phyloP scores from a whole-genome alignment of 2,329 filamentous ascomycete species.

The Chaetomium sp. region DNA sequence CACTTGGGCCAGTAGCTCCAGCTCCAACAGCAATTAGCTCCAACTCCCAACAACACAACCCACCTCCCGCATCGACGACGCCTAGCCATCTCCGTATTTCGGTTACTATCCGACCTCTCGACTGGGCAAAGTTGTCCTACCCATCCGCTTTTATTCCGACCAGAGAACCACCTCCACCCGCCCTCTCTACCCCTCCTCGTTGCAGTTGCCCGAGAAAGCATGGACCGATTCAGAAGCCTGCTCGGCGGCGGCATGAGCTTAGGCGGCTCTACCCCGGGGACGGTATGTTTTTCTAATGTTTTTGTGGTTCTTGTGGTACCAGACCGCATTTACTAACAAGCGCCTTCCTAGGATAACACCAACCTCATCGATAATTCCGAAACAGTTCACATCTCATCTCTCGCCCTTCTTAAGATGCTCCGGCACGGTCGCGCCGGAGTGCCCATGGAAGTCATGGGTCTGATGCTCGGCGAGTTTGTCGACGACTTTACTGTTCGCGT shows the following conservation, averaged over 20 bases:
- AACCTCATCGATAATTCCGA: constrained; percentile 98
- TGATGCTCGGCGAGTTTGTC: constrained; percentile 98
- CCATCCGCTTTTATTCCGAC: neutral
- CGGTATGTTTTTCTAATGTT: constrained; percentile 51
- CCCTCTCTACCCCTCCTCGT: neutral
- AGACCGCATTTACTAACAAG: constrained; percentile 12
- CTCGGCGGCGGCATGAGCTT: constrained; percentile 74
- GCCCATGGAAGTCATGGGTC: constrained; percentile 99
- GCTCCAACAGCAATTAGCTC: constrained; percentile 15
- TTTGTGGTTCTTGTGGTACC: constrained; percentile 5
- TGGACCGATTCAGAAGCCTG: constrained; percentile 93
- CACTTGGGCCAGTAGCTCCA: constrained; percentile 26
- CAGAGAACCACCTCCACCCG: constrained; percentile 8
- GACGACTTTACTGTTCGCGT: constrained; percentile 99
- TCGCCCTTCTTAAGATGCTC: constrained; percentile 97
- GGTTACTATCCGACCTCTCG: neutral
- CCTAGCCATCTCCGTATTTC: neutral
- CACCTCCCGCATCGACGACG: neutral
- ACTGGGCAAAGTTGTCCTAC: neutral
- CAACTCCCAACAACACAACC: constrained; percentile 18
- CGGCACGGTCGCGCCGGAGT: constrained; percentile 96
- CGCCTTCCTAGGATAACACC: constrained; percentile 69
- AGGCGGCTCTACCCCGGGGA: constrained; percentile 58
- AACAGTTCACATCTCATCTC: constrained; percentile 97
- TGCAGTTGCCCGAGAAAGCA: constrained; percentile 43